Base-by-base conservation (phyloP, 1,284 basidiomycete species). In the Sparassis latifolia region DNA sequence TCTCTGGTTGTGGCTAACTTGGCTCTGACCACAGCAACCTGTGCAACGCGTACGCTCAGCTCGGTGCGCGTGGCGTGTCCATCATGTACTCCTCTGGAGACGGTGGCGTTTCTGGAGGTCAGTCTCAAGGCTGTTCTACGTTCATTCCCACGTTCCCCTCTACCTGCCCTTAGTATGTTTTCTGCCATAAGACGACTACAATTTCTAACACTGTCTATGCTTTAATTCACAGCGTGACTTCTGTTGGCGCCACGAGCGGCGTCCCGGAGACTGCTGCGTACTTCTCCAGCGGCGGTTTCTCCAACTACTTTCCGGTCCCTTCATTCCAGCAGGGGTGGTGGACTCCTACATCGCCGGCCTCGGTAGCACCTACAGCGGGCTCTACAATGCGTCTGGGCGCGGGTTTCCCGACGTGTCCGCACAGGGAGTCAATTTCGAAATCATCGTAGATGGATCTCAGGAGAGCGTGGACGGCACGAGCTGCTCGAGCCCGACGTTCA, bases 61-160 rank as follows among this genome's bases (percentile, higher is more conserved):
- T 87, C 39, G 80, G 81, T 9, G 68, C 76, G 2, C 71, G 74
- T 20, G 85, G 85, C 20, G 75, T 74, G 10, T 79, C 77, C 9
- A 67, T 82, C 10, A 68, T 87, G 56, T 85, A 81, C 68, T 78
- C 79, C 29, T 80, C 79, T 46, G 85, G 85, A 49, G 84, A 82
- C 56, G 65, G 59, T 46, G 84, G 84, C 47, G 85, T 88, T n/a
- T 82, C 82, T 29, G 76, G 69, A 9, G 78, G 78, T 20, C 76
- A 76, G 9, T 75, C 67, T 2, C 10, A 28, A 10, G 74, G 73
- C 45, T 71, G 55, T 38, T 62, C 61, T 10, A 59, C 69, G 9
- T 89, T 89, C 75, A 75, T 83, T 50, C 84, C 85, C 7, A 70
- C 63, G 0, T 89, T 89, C 74, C 86, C 86, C 6, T 71, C 77